Evolutionary conservation across 495 filamentous ascomycete genomes (phyloP).

Genomic region (Cryomyces antarcticus): DNA sequence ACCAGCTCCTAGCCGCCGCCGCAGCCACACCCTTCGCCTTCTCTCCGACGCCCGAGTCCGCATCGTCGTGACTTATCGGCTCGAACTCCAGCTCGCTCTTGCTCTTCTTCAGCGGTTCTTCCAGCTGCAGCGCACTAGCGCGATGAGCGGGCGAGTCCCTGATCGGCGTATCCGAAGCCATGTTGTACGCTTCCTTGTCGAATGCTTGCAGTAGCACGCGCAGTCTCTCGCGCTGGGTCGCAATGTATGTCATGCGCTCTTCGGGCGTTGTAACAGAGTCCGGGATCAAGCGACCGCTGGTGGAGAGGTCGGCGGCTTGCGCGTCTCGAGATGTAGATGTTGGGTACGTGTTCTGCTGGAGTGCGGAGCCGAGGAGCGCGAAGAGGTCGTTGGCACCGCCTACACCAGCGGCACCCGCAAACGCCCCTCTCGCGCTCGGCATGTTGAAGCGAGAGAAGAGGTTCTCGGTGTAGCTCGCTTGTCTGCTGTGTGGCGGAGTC

Average conservation of each 20-base stretch:
- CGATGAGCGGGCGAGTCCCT: conserved; percentile 19
- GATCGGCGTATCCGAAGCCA: conserved; percentile 13
- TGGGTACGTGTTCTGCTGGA: conserved; percentile 28
- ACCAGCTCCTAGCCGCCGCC: conserved; percentile 27
- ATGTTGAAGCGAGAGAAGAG: conserved; percentile 73
- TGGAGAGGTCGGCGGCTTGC: conserved; percentile 30
- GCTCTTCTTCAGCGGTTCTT: conserved; percentile 37
- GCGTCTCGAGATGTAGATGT: conserved; percentile 25
- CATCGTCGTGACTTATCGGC: conserved; percentile 55
- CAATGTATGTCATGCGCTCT: conserved; percentile 49
- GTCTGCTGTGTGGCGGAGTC: conserved; percentile 28
- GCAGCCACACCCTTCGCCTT: conserved; percentile 11
- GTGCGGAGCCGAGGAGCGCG: conserved; percentile 49
- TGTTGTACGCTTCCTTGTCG: conserved; percentile 44
- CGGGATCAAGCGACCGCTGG: conserved; percentile 46
- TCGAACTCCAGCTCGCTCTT: conserved; percentile 65
- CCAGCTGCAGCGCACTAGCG: not conserved
- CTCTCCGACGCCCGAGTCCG: conserved; percentile 10
- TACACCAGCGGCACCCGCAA: conserved; percentile 23
- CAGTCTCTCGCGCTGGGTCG: conserved; percentile 52
- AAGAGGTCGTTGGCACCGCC: conserved; percentile 36
- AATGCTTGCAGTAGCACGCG: conserved; percentile 50
- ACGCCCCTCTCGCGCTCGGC: conserved; percentile 31
- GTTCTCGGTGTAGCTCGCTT: conserved; percentile 50
- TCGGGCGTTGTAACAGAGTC: conserved; percentile 33